Evolutionary conservation across 1,284 basidiomycete species (phyloP).

Genomic region (Cutaneotrichosporon daszewskae): DNA sequence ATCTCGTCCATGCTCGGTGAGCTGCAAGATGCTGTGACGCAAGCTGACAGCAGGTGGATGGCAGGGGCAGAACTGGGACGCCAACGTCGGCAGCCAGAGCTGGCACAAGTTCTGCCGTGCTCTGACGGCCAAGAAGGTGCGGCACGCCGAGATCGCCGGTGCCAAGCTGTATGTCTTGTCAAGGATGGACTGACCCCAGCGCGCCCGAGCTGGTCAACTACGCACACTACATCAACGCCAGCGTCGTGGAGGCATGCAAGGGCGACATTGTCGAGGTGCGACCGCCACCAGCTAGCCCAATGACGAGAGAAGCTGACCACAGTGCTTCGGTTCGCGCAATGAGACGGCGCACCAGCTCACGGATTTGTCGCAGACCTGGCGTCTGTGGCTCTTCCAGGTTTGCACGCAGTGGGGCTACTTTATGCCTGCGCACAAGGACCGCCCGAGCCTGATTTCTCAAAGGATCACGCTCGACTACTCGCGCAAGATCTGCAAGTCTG

Average conservation of each 20-base stretch:
- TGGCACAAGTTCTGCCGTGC: slow-evolving; percentile 58
- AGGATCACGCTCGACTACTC: slow-evolving; percentile 73
- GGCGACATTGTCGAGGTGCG: slow-evolving; percentile 39
- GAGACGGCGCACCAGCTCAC: slow-evolving; percentile 61
- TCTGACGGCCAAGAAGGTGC: slow-evolving; percentile 49
- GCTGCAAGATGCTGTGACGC: neutral
- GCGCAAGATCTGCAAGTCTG: slow-evolving; percentile 74
- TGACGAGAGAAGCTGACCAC: slow-evolving; percentile 1
- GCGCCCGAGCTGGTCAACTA: slow-evolving; percentile 62
- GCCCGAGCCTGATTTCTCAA: slow-evolving; percentile 35
- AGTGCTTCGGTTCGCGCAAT: slow-evolving; percentile 83
- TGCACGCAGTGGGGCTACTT: slow-evolving; percentile 96
- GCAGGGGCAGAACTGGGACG: slow-evolving; percentile 72
- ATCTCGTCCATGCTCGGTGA: slow-evolving; percentile 49
- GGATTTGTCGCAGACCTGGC: slow-evolving; percentile 65
- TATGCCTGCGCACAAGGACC: slow-evolving; percentile 40
- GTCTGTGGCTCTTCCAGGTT: slow-evolving; percentile 82
- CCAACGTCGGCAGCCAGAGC: slow-evolving; percentile 42
- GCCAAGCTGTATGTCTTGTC: slow-evolving; percentile 41
- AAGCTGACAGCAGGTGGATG: slow-evolving; percentile 45
- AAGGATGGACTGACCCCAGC: slow-evolving; percentile 28
- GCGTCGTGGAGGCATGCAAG: slow-evolving; percentile 59
- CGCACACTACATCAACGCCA: slow-evolving; percentile 67
- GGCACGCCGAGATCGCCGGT: slow-evolving; percentile 25
- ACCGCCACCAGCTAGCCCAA: neutral